phyloP scores from a whole-genome alignment of 2,329 filamentous ascomycete species.

The Talaromyces rugulosus region DNA sequence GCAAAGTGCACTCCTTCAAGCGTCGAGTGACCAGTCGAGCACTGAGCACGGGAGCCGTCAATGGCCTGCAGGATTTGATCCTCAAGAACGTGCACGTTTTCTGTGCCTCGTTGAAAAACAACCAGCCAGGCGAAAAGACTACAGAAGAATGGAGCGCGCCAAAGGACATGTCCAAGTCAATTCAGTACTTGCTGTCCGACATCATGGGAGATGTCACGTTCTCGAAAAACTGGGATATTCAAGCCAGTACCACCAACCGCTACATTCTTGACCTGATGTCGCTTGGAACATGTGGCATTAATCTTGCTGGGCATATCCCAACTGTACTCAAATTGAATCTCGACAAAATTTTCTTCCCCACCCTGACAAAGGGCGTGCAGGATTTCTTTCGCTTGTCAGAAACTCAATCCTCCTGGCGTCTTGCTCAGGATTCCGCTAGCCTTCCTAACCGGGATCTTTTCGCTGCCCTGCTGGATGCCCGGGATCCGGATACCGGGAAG shows the following conservation, averaged over 20 bases:
- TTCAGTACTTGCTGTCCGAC: background rate
- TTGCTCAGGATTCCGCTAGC: background rate
- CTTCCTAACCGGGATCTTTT: background rate
- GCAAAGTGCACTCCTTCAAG: conserved; percentile 17
- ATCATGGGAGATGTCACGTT: background rate
- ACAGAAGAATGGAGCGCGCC: background rate
- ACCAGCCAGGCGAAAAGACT: background rate
- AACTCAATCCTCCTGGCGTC: background rate
- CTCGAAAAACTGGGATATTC: background rate
- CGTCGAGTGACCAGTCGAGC: conserved; percentile 17
- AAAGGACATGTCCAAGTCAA: background rate
- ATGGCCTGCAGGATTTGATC: conserved; percentile 16
- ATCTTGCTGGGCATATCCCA: background rate
- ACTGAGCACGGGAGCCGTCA: conserved; percentile 21
- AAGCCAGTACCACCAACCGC: background rate
- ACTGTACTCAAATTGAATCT: background rate
- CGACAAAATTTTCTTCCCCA: background rate
- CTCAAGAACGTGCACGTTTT: conserved; percentile 9
- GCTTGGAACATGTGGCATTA: background rate
- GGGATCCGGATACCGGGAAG: conserved; percentile 1
- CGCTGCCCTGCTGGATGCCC: background rate
- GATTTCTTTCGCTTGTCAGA: conserved; percentile 1
- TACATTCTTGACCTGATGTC: background rate
- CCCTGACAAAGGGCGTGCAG: background rate
- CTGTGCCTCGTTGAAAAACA: background rate